Conservation (phyloP, 2,329 filamentous ascomycete species). For the Monilinia laxa region DNA sequence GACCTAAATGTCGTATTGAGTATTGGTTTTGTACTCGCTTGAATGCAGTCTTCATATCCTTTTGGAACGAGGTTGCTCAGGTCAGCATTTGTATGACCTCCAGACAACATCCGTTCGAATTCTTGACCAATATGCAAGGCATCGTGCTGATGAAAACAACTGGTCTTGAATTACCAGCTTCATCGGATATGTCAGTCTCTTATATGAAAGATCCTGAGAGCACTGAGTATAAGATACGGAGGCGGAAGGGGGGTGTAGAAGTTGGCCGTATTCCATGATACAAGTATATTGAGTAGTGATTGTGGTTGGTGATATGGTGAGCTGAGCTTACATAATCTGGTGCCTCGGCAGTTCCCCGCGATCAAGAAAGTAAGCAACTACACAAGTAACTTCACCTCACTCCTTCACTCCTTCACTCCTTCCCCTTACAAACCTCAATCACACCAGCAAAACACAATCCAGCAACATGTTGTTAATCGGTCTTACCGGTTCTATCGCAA, state of each 20-base stretch:
- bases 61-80: too few species aligned
- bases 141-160: background rate
- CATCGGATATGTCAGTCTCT: background rate
- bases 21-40: too few species aligned
- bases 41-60: too few species aligned
- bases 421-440: slow-evolving; percentile 9
- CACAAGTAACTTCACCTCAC: background rate
- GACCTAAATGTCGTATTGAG: too few species aligned
- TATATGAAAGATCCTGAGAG: too few species aligned
- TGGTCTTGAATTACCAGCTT: background rate
- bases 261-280: too few species aligned
- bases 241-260: too few species aligned
- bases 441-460: slow-evolving; percentile 2
- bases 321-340: background rate
- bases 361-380: background rate
- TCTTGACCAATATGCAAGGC: too few species aligned
- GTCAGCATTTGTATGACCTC: too few species aligned
- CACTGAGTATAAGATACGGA: background rate
- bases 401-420: slow-evolving; percentile 1
- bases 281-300: background rate
- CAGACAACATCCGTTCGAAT: too few species aligned
- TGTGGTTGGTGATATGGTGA: background rate
- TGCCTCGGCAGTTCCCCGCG: slow-evolving; percentile 9
- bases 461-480: slow-evolving; percentile 83
- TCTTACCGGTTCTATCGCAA: slow-evolving; percentile 94